Evolutionary conservation across 2,329 filamentous ascomycete genomes (phyloP).

Genomic region (Onygenales sp.): DNA sequence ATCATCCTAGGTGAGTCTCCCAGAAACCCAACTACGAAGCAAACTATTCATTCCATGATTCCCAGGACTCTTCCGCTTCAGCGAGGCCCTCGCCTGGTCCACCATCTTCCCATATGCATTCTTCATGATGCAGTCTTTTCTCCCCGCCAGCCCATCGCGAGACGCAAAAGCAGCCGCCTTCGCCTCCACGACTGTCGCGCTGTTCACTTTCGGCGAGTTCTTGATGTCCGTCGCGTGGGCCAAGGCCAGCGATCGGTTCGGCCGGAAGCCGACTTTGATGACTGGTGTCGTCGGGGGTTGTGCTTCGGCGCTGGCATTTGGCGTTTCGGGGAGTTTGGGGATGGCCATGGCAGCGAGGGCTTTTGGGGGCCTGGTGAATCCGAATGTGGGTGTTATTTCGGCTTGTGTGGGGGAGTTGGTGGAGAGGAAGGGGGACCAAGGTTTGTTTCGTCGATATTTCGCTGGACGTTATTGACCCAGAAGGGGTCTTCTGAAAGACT

Average conservation of each 20-base stretch:
- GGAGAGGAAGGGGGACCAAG: constrained; percentile 1
- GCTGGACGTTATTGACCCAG: not conserved
- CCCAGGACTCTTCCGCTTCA: constrained; percentile 6
- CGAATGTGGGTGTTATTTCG: constrained; percentile 6
- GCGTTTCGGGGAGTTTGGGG: constrained; percentile 1
- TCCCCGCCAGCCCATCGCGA: not conserved
- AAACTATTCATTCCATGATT: not conserved
- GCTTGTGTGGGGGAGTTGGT: constrained; percentile 7
- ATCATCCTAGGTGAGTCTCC: not conserved
- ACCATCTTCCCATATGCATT: constrained; percentile 8
- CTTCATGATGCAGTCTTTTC: constrained; percentile 6
- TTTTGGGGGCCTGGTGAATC: constrained; percentile 7
- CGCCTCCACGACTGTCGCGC: constrained; percentile 1
- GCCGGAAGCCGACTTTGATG: constrained; percentile 7
- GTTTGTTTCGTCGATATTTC: not conserved
- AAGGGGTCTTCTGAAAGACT: not conserved
- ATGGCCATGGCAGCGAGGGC: constrained; percentile 2
- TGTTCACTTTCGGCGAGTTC: constrained; percentile 9
- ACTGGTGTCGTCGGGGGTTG: constrained; percentile 4
- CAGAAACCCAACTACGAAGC: not conserved
- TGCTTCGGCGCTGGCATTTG: constrained; percentile 4
- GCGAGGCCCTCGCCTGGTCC: constrained; percentile 8
- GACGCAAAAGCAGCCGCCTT: constrained; percentile 2
- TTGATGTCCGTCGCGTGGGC: constrained; percentile 6
- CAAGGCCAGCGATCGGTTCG: constrained; percentile 5